A percentile compares a stretch with the other conserved stretches of the same genome.
Evolutionary conservation across 2,329 filamentous ascomycete species (phyloP).

Genomic region (Mariannaea sp.): DNA sequence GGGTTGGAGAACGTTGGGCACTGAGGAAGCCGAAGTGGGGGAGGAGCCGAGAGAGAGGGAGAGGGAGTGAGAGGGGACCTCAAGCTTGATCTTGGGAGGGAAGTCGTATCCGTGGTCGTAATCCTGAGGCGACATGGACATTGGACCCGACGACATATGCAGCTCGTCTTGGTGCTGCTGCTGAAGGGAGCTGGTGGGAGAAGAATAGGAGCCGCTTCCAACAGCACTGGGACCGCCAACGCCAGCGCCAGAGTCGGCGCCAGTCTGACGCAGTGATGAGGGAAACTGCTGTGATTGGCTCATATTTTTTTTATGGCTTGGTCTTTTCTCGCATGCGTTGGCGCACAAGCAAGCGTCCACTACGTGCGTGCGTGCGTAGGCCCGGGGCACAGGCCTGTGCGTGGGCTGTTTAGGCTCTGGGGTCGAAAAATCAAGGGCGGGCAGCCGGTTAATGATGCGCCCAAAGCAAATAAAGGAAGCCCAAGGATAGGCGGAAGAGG

Average conservation of each 20-base stretch:
- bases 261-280: constrained; percentile 37
- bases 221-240: constrained; percentile 26
- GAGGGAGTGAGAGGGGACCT: constrained; percentile 49
- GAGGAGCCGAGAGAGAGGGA: constrained; percentile 48
- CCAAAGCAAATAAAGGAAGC: too few relatives aligned
- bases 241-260: constrained; percentile 30
- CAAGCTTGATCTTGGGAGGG: constrained; percentile 58
- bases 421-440: too few relatives aligned
- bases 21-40: constrained; percentile 47
- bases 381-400: background rate
- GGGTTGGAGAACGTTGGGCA: constrained; percentile 64
- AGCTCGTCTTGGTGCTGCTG: constrained; percentile 55
- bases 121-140: constrained; percentile 52
- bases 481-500: too few relatives aligned
- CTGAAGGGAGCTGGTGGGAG: constrained; percentile 11
- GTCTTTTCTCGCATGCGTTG: constrained; percentile 29
- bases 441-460: too few relatives aligned
- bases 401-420: background rate
- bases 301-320: constrained; percentile 48
- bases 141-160: constrained; percentile 55
- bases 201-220: constrained; percentile 23
- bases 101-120: constrained; percentile 51
- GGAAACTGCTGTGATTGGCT: constrained; percentile 49
- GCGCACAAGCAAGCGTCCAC: background rate
- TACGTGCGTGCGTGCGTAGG: background rate